These are phyloP conservation scores for Neonectria faginata DNA, from an alignment of 2,329 filamentous ascomycete genomes.

Conservation along the genomic window DNA sequence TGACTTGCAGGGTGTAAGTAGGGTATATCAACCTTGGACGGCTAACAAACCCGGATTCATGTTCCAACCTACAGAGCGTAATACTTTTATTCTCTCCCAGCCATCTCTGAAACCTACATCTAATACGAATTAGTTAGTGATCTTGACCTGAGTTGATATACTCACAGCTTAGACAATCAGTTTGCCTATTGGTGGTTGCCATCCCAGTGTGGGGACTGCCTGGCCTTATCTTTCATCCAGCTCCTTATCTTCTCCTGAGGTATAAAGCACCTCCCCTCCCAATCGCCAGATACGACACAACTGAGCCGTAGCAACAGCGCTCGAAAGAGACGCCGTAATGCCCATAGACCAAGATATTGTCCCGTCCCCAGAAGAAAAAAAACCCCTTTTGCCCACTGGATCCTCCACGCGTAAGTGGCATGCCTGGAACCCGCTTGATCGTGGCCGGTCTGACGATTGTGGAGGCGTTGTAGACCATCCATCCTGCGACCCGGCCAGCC, in stretches of 20 bases:
- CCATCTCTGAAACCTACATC: too few species aligned
- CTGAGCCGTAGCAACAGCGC: neutral
- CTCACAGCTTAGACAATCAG: neutral
- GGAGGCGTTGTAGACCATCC: neutral
- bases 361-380: too few species aligned
- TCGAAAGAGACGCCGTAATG: slow-evolving; percentile 10
- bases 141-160: neutral
- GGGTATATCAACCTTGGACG: too few species aligned
- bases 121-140: too few species aligned
- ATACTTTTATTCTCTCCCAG: too few species aligned
- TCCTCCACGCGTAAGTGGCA: neutral
- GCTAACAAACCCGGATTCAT: too few species aligned
- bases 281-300: neutral
- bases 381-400: neutral
- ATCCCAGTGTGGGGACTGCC: neutral
- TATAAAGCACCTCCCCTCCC: slow-evolving; percentile 8
- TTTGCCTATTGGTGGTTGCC: neutral
- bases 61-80: too few species aligned
- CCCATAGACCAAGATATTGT: slow-evolving; percentile 7
- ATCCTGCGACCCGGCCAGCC: neutral
- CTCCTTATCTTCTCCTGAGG: neutral
- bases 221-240: neutral
- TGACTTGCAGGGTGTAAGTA: too few species aligned
- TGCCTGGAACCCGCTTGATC: neutral
- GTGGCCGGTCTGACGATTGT: neutral